Conservation (phyloP, 2,329 filamentous ascomycete genomes). For the Penicillium sp. region DNA sequence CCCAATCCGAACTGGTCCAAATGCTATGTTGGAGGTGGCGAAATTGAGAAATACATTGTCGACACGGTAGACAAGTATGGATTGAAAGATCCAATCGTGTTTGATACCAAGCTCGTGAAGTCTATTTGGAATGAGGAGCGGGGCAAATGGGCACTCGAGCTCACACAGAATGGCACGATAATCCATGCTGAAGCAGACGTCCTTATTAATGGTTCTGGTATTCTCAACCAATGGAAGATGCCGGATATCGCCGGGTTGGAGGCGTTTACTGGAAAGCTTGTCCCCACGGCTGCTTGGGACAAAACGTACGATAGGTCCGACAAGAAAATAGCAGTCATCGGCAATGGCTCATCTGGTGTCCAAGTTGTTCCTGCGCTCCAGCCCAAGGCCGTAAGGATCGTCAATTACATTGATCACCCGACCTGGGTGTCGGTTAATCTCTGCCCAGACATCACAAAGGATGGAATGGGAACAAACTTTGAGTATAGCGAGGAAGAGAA, state of each 20-base stretch:
- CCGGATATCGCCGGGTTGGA: no score
- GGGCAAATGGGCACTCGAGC: background rate
- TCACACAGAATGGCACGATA: background rate
- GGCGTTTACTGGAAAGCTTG: no score
- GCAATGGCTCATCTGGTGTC: background rate
- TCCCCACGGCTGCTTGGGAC: no score
- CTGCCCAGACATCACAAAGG: no score
- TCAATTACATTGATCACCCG: background rate
- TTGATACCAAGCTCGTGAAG: background rate
- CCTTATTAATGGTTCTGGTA: background rate
- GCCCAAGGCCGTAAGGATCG: background rate
- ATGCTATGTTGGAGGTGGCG: no score
- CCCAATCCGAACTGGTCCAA: background rate
- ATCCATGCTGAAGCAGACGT: background rate
- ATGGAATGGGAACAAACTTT: no score
- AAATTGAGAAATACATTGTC: background rate
- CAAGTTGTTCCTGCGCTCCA: background rate
- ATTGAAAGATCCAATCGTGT: background rate
- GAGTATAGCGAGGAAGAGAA: no score
- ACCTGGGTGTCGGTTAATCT: no score
- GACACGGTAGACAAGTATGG: background rate
- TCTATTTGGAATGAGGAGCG: background rate
- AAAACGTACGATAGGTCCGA: no score
- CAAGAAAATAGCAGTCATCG: background rate
- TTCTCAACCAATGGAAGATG: background rate